phyloP scores from a whole-genome alignment of 179 eudicot species.

The Silene noctiflora region DNA sequence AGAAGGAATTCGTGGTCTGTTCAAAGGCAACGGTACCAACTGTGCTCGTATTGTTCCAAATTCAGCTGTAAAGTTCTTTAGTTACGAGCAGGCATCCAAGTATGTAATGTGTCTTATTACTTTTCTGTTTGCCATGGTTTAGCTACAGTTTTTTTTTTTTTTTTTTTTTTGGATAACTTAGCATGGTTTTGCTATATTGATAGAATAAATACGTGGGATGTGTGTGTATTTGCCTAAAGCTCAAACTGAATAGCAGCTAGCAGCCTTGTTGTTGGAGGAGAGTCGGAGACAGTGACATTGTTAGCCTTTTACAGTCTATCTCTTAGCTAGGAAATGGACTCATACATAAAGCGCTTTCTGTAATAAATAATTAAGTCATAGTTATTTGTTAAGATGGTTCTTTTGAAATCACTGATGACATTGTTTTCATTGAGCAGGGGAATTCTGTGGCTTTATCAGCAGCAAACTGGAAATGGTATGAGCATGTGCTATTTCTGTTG shows the following conservation, averaged over 20 bases:
- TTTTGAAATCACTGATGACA: slow-evolving; percentile 27
- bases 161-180: too few relatives aligned
- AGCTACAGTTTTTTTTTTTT: too few relatives aligned
- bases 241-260: too few relatives aligned
- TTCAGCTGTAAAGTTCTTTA: slow-evolving; percentile 96
- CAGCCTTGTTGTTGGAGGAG: too few relatives aligned
- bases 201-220: too few relatives aligned
- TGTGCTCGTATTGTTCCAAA: slow-evolving; percentile 99
- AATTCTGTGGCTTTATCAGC: slow-evolving; percentile 66
- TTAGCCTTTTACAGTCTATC: not conserved
- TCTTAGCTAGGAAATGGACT: not conserved
- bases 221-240: too few relatives aligned
- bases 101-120: slow-evolving; percentile 36
- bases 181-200: too few relatives aligned
- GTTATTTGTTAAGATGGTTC: slow-evolving; percentile 14
- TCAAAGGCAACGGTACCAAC: slow-evolving; percentile 96
- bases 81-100: slow-evolving; percentile 97
- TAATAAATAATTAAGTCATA: not conserved
- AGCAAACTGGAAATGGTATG: slow-evolving; percentile 93
- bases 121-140: too few relatives aligned
- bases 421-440: slow-evolving; percentile 56
- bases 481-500: slow-evolving; percentile 24
- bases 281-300: too few relatives aligned
- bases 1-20: slow-evolving; percentile 90
- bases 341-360: slow-evolving; percentile 1